These are phyloP conservation scores for Ambrosia artemisiifolia DNA, from an alignment of 129 eudicot species.

Conservation along the genomic window DNA sequence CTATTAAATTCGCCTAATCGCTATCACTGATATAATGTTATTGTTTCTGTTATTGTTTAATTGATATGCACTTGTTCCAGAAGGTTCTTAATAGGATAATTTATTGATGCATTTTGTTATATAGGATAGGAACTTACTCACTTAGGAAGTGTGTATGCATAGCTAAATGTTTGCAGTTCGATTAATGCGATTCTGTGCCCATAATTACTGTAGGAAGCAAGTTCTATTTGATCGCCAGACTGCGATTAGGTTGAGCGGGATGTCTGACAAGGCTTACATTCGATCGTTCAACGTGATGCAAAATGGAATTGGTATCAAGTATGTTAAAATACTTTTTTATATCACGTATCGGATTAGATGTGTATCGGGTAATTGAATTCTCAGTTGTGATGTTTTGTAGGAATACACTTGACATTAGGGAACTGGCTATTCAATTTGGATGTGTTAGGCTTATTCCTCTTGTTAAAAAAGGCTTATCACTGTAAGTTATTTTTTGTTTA, in stretches of 20 bases:
- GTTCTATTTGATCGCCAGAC: slow-evolving; percentile 64
- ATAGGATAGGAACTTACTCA: too few species aligned
- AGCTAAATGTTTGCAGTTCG: background rate
- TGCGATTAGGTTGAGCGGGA: slow-evolving; percentile 82
- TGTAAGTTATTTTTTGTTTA: slow-evolving; percentile 37
- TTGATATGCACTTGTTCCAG: too few species aligned
- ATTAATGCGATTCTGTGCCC: background rate
- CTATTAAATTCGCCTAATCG: background rate
- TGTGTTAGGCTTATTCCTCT: slow-evolving; percentile 83
- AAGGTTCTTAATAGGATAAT: too few species aligned
- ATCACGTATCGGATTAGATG: too few species aligned
- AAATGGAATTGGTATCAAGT: slow-evolving; percentile 80
- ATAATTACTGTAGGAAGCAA: slow-evolving; percentile 48
- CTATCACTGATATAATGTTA: background rate
- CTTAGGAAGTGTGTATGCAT: too few species aligned
- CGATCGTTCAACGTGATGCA: slow-evolving; percentile 89
- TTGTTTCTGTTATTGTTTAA: background rate
- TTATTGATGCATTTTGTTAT: too few species aligned
- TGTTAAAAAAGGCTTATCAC: slow-evolving; percentile 61
- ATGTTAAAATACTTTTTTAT: slow-evolving; percentile 11
- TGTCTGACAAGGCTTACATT: slow-evolving; percentile 89
- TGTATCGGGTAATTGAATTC: background rate
- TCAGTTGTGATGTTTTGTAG: slow-evolving; percentile 28
- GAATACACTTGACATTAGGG: slow-evolving; percentile 75
- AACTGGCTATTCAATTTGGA: slow-evolving; percentile 88